phyloP scores from a whole-genome alignment of 371 early-diverging fungal species.

The Mucor indicus region DNA sequence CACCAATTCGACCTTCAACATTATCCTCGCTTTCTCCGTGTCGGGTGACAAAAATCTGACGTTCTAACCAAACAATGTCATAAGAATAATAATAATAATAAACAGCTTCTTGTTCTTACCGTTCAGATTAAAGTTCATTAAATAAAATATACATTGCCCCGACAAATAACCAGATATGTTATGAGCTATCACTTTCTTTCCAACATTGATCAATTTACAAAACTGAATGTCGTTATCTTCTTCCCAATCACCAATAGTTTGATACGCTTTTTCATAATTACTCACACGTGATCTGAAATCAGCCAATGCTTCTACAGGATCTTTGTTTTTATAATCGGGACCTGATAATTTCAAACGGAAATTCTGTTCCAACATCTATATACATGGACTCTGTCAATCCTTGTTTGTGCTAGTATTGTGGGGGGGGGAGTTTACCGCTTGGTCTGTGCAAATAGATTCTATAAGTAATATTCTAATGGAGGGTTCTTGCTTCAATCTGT shows the following conservation, averaged over 20 bases:
- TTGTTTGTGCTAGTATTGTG: no score
- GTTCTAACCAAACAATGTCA: slow-evolving; percentile 29
- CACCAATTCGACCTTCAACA: slow-evolving; percentile 58
- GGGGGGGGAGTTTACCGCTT: slow-evolving; percentile 35
- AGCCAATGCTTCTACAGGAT: slow-evolving; percentile 65
- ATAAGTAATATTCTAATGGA: slow-evolving; percentile 54
- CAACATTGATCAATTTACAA: slow-evolving; percentile 84
- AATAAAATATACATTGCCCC: slow-evolving; percentile 83
- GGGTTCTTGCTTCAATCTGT: slow-evolving; percentile 57
- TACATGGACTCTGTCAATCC: no score
- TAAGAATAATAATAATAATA: not conserved
- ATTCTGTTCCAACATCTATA: slow-evolving; percentile 68
- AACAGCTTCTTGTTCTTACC: slow-evolving; percentile 22
- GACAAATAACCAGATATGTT: slow-evolving; percentile 79
- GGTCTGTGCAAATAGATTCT: slow-evolving; percentile 81
- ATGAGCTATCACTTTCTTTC: slow-evolving; percentile 80
- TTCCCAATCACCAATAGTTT: slow-evolving; percentile 76
- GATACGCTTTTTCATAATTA: slow-evolving; percentile 86
- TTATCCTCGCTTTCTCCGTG: slow-evolving; percentile 79
- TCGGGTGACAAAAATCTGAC: slow-evolving; percentile 81
- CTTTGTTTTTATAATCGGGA: slow-evolving; percentile 80
- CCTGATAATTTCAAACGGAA: slow-evolving; percentile 79
- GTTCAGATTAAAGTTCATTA: slow-evolving; percentile 75
- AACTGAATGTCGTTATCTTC: slow-evolving; percentile 73
- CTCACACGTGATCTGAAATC: slow-evolving; percentile 76